Evolutionary conservation across 2,329 filamentous ascomycete genomes (phyloP), one percentile per base, ranked within the genome.

Genomic region (Tothia fuscella): DNA sequence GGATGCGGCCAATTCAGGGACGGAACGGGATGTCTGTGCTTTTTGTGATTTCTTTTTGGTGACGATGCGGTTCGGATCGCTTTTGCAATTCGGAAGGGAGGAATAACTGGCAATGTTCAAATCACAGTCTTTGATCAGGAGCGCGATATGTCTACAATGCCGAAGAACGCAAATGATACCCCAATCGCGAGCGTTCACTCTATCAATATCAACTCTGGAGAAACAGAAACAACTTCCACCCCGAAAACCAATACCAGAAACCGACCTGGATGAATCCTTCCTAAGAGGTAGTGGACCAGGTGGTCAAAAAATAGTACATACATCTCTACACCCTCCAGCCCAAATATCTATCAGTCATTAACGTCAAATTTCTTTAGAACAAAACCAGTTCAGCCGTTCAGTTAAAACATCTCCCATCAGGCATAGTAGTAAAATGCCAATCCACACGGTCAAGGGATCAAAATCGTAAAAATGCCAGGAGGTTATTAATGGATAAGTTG

Each of bases 321-420:
- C 2, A 14, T 37, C 39, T 14, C 12, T 37, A 1, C 17, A 16
- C 19, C 20, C 19, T 29, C 14, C 10, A 21, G 24, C 21, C 7
- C 12, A 13, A 19, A 5, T 30, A 19, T 25, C 4, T 16, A 7
- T 14, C 20, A 43, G 17, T 14, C n/a, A 10, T 14, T 36, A 3
- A 16, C 29, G 7, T 17, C 40, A 26, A 17, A n/a, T n/a, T n/a
- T 4, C 3, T 6, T 16, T 33, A 68, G 81, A 98, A 98, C 65
- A 98, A 98, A 76, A 98, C 91, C 20, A 87, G 80, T 49, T 95
- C 85, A 0, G 89, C 89, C 28, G 89, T 95, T 2, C 91, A 98
- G 59, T 70, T 98, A 26, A 91, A 81, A 51, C 91, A 98, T 60
- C 65, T 82, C 13, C 86, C 89, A 5, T 93, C 88, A 1, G 89